Percentiles rank a stretch among this genome's conserved stretches.
Conservation (phyloP, 2,329 filamentous ascomycete species). For the Diplodia seriata region DNA sequence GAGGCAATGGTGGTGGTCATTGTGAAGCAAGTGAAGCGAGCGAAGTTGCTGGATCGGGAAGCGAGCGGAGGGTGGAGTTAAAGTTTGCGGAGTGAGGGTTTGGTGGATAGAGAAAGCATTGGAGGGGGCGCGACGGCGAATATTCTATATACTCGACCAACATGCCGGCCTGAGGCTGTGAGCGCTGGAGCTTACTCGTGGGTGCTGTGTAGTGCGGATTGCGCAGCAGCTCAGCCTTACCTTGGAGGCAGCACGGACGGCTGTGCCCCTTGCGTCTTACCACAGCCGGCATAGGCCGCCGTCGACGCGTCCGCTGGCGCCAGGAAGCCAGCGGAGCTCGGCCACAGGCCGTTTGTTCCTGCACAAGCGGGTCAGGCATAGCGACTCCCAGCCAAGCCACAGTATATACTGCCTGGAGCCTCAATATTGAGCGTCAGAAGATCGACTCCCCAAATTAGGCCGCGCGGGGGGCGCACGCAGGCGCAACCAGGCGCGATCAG, state of each 20-base stretch:
- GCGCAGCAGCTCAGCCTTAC: constrained; percentile 17
- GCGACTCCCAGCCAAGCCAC: constrained; percentile 11
- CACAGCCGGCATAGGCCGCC: constrained; percentile 1
- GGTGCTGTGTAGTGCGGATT: too few relatives aligned
- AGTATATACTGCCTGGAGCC: neutral
- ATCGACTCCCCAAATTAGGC: constrained; percentile 2
- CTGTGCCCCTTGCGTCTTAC: constrained; percentile 7
- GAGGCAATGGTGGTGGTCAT: constrained; percentile 19
- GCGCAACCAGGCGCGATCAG: neutral
- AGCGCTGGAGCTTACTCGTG: constrained; percentile 6
- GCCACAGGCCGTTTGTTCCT: neutral
- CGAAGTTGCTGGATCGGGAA: neutral
- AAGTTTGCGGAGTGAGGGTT: neutral
- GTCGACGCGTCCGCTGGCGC: neutral
- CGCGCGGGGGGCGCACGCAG: neutral
- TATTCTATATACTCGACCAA: constrained; percentile 8
- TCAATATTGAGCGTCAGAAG: neutral
- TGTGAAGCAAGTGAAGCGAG: constrained; percentile 6
- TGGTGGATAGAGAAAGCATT: neutral
- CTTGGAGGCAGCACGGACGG: neutral
- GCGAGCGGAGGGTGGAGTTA: neutral
- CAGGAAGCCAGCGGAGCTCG: neutral
- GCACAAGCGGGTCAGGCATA: neutral
- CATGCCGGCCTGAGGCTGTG: constrained; percentile 9
- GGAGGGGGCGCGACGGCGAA: neutral